Evolutionary conservation across 805 yeast genomes (phyloP).

Genomic region (Wickerhamomyces pijperi): DNA sequence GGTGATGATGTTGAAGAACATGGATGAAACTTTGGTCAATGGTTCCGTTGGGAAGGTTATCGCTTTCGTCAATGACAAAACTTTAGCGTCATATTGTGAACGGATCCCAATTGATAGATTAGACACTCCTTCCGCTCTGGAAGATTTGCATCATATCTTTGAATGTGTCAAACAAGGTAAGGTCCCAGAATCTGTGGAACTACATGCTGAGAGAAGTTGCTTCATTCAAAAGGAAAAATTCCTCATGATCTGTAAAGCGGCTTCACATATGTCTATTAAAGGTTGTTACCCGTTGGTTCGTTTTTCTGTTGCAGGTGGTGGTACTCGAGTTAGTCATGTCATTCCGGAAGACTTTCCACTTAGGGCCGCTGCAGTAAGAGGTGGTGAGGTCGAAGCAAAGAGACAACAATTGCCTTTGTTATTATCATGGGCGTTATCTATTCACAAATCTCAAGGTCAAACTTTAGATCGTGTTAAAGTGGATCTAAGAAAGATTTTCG

Average conservation of each 20-base stretch:
- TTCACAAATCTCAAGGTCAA: conserved; percentile 82
- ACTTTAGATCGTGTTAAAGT: conserved; percentile 62
- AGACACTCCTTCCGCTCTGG: conserved; percentile 13
- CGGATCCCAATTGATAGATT: conserved; percentile 7
- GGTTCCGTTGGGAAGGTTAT: conserved; percentile 79
- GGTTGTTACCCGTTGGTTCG: conserved; percentile 32
- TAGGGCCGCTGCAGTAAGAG: conserved; percentile 23
- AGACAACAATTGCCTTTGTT: conserved; percentile 59
- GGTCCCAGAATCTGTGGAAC: conserved; percentile 18
- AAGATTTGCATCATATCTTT: conserved; percentile 19
- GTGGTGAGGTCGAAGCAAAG: conserved; percentile 17
- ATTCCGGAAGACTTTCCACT: conserved; percentile 4
- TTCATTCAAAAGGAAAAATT: conserved; percentile 6
- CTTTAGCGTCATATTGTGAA: conserved; percentile 8
- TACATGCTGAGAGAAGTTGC: conserved; percentile 14
- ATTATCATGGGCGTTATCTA: conserved; percentile 75
- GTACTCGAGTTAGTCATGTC: conserved; percentile 10
- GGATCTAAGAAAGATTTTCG: conserved; percentile 56
- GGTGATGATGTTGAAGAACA: conserved; percentile 85
- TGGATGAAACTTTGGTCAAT: conserved; percentile 69
- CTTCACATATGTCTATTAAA: background rate
- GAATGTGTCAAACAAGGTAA: conserved; percentile 17
- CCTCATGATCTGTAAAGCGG: conserved; percentile 12
- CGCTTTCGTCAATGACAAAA: conserved; percentile 22
- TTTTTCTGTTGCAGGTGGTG: conserved; percentile 28